A percentile compares a stretch with the other conserved stretches of the same genome.
Evolutionary conservation across 257 asterid species (phyloP).

Genomic region (Ophiorrhiza pumila): DNA sequence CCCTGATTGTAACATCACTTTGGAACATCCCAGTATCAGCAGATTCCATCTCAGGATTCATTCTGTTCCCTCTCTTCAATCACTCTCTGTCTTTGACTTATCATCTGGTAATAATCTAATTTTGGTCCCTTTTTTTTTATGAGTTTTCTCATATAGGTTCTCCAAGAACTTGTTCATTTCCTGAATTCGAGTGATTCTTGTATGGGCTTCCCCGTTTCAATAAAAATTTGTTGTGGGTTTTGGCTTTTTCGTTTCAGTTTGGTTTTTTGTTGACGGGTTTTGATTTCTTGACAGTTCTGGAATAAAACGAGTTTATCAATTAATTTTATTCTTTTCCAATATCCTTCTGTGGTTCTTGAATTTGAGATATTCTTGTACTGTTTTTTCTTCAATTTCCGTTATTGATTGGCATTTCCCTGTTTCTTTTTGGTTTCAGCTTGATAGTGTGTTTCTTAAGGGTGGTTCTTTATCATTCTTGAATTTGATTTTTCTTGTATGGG

Average conservation of each 20-base stretch:
- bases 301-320: too few species aligned
- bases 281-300: too few species aligned
- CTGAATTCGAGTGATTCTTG: neutral
- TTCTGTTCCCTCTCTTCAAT: conserved; percentile 48
- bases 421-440: neutral
- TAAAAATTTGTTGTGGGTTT: neutral
- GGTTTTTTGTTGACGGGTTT: too few species aligned
- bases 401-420: too few species aligned
- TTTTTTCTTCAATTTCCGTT: too few species aligned
- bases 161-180: neutral
- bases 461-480: conserved; percentile 5
- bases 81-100: conserved; percentile 60
- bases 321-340: too few species aligned
- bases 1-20: conserved; percentile 67
- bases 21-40: conserved; percentile 96
- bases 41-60: conserved; percentile 84
- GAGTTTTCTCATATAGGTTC: neutral
- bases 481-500: neutral
- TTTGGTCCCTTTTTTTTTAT: neutral
- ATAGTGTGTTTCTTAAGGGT: neutral
- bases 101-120: conserved; percentile 50
- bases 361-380: too few species aligned
- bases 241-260: neutral
- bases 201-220: neutral
- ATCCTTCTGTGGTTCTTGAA: too few species aligned